Evolutionary conservation across 176 grass and related monocot genomes (phyloP).

Genomic region (Ampelocalamus luodianensis): DNA sequence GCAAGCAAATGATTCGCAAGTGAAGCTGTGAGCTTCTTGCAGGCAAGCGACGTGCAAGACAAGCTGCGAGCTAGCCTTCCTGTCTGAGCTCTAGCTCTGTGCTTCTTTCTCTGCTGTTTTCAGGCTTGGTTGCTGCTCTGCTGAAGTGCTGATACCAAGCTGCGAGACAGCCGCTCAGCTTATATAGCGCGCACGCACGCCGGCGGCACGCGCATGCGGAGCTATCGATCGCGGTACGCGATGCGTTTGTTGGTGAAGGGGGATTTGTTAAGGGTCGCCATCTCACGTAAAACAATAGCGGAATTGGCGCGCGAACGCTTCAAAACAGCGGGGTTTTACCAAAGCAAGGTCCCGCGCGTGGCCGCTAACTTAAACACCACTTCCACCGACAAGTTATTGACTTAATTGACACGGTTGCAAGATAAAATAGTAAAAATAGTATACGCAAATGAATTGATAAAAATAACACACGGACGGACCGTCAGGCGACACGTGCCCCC

Average conservation of each 20-base stretch:
- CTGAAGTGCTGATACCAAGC: background rate
- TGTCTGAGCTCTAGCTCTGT: background rate
- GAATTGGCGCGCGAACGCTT: conserved; percentile 5
- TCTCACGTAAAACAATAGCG: background rate
- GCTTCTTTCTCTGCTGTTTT: background rate
- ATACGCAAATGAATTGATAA: too few species aligned
- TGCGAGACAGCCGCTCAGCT: background rate
- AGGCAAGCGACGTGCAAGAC: background rate
- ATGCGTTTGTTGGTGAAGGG: conserved; percentile 21
- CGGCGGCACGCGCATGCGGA: background rate
- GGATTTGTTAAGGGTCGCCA: conserved; percentile 34
- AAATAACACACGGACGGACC: too few species aligned
- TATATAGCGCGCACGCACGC: conserved; percentile 37
- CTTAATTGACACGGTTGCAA: too few species aligned
- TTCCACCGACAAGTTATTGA: too few species aligned
- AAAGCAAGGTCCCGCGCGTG: background rate
- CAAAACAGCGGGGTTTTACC: conserved; percentile 16
- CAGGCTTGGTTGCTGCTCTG: background rate
- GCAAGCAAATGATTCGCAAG: too few species aligned
- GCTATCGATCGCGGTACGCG: background rate
- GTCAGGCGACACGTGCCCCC: too few species aligned
- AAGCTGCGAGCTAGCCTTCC: background rate
- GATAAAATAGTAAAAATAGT: too few species aligned
- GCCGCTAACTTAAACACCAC: background rate
- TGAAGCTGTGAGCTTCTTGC: too few species aligned